phyloP scores from a whole-genome alignment of 2,329 filamentous ascomycete genomes.

The Colletotrichum lini region DNA sequence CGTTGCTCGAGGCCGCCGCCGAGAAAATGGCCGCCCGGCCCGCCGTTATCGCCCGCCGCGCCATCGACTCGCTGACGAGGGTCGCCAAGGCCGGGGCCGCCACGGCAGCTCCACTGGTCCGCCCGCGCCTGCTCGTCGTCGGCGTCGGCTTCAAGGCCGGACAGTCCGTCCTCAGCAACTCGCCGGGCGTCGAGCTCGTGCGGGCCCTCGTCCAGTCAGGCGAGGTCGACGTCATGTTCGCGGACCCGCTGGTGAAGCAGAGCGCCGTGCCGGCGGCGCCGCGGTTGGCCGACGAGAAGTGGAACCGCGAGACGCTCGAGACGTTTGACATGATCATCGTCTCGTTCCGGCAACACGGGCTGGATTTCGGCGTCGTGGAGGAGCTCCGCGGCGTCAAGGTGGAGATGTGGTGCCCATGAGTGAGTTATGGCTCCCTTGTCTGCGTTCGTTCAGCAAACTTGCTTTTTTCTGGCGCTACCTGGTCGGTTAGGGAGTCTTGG shows the following conservation, averaged over 20 bases:
- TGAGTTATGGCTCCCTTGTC: neutral
- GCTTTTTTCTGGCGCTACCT: neutral
- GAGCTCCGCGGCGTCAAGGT: conserved; percentile 43
- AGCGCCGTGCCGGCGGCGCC: conserved; percentile 47
- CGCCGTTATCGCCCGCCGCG: conserved; percentile 46
- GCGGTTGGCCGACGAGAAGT: conserved; percentile 46
- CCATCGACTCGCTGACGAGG: conserved; percentile 1
- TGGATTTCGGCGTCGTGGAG: conserved; percentile 49
- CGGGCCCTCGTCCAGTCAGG: conserved; percentile 44
- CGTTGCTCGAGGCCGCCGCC: conserved; percentile 54
- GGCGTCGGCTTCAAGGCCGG: conserved; percentile 55
- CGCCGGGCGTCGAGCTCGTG: conserved; percentile 50
- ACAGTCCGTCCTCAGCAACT: conserved; percentile 52
- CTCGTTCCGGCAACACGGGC: conserved; percentile 47
- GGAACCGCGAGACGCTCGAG: conserved; percentile 47
- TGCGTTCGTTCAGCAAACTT: too few relatives aligned
- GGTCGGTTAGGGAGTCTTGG: neutral
- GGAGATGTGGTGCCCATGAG: conserved; percentile 44
- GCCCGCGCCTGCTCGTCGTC: conserved; percentile 48
- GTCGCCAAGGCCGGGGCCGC: neutral
- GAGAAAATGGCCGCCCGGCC: conserved; percentile 53
- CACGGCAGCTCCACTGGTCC: conserved; percentile 31
- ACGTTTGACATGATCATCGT: conserved; percentile 52
- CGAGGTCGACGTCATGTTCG: conserved; percentile 50
- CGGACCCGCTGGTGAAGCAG: conserved; percentile 50